Evolutionary conservation across 2,329 filamentous ascomycete genomes (phyloP), one percentile per base, ranked within the genome.

Genomic region (Xylaria sp.): DNA sequence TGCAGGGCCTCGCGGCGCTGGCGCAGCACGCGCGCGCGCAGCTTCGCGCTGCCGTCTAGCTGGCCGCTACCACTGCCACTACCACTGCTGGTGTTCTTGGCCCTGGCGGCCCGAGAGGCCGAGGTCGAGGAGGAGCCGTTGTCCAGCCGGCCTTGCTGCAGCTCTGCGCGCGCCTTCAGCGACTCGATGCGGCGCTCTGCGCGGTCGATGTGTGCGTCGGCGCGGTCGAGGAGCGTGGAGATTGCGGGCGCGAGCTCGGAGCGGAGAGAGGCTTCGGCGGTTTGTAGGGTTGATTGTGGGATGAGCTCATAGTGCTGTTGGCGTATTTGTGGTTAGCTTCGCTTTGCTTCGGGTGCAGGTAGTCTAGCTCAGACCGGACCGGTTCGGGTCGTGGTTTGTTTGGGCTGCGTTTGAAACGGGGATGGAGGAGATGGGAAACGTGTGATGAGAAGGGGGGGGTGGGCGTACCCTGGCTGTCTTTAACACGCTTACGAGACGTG

Each of bases 181-280:
- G 89, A 89, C 72, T 96, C 89, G 75, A 96, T 91, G 67, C 92
- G 90, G 6, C 93, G 87, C 54, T 90, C 90, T 41, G 94, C 87
- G 60, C 92, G 91, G 69, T 93, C 91, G 38, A 96, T 85, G 72
- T 96, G 90, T 65, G 89, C 87, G 67, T 92, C 88, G n/a, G 93
- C 92, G 67, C 93, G 89, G 65, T 88, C 85, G 53, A 97, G 87
- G 2, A 97, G 86, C 60, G 87, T 85, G 29, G 88, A 82, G 66
- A 96, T 90, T 75, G 92, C 93, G 8, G 93, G 93, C n/a, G 90
- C 89, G 68, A 97, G 95, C 74, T 96, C 93, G 71, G 92, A 90
- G 70, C 93, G 89, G 17, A 97, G 86, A 4, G 92, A 89, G 67
- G 91, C 83, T 77, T 97, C 93, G 31, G 93, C 93, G 65, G 89